phyloP scores from a whole-genome alignment of 169 alveolate genomes.

The Miamiensis avidus region DNA sequence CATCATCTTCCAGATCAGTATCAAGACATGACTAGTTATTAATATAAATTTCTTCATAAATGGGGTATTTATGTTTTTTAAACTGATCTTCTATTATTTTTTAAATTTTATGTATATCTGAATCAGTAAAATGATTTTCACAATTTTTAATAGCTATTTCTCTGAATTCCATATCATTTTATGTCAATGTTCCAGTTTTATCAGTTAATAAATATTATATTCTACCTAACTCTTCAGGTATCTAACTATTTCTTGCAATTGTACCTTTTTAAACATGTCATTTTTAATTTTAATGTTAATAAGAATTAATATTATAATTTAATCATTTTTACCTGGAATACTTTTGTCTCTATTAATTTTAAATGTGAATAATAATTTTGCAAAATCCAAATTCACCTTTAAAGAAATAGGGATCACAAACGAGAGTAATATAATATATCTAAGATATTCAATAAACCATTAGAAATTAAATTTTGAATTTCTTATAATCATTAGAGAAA shows the following conservation, averaged over 20 bases:
- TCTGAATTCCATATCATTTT: constrained; percentile 71
- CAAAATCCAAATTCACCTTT: constrained; percentile 96
- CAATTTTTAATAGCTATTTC: constrained; percentile 66
- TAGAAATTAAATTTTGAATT: constrained; percentile 57
- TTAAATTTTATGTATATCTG: not conserved
- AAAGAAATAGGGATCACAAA: constrained; percentile 96
- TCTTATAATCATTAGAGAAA: constrained; percentile 79
- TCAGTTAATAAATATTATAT: constrained; percentile 61
- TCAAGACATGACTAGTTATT: no score
- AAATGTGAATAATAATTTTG: constrained; percentile 91
- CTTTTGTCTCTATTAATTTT: constrained; percentile 87
- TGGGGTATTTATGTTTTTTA: not conserved
- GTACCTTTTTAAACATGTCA: constrained; percentile 25
- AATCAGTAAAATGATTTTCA: not conserved
- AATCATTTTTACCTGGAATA: constrained; percentile 43
- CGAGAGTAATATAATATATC: constrained; percentile 93
- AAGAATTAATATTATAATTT: not conserved
- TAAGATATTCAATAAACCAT: constrained; percentile 61
- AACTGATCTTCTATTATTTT: not conserved
- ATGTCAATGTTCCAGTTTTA: constrained; percentile 69
- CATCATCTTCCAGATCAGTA: no score
- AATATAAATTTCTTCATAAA: no score
- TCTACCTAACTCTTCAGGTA: constrained; percentile 66
- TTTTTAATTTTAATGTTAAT: no score
- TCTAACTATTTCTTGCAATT: constrained; percentile 52